Percentiles rank a stretch among this genome's conserved stretches.
These are phyloP conservation scores for Backusella liffmaniae DNA, from an alignment of 192 early-diverging fungal species.

Conservation along the genomic window DNA sequence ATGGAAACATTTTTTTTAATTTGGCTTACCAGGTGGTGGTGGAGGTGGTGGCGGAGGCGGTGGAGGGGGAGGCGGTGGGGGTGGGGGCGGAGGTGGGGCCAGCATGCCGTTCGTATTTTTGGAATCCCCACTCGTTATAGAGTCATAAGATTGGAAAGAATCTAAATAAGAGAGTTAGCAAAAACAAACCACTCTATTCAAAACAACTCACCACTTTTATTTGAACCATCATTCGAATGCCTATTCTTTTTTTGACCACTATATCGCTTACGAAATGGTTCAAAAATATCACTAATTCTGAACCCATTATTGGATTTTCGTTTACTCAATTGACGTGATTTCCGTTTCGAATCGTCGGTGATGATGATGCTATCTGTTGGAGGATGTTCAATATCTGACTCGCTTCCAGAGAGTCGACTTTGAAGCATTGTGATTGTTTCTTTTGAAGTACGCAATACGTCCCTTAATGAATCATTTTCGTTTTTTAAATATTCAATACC, in stretches of 20 bases:
- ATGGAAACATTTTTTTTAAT: background rate
- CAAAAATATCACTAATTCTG: background rate
- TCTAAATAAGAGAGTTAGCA: background rate
- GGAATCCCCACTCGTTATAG: background rate
- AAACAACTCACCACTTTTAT: background rate
- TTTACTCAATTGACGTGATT: background rate
- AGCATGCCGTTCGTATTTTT: background rate
- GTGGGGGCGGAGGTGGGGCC: constrained; percentile 39
- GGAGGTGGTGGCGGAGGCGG: constrained; percentile 39
- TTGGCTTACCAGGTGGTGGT: constrained; percentile 20
- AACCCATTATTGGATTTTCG: background rate
- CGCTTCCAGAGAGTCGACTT: constrained; percentile 57
- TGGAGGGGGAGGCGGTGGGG: constrained; percentile 9
- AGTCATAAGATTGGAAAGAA: background rate
- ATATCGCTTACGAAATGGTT: background rate
- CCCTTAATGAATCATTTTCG: constrained; percentile 39
- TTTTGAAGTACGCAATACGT: constrained; percentile 64
- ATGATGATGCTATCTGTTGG: background rate
- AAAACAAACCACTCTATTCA: background rate
- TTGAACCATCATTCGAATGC: background rate
- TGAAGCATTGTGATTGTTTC: constrained; percentile 75
- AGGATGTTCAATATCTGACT: background rate
- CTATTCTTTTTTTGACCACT: background rate
- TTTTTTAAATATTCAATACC: constrained; percentile 15
- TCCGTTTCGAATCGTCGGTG: background rate